Evolutionary conservation across 192 early-diverging fungal genomes (phyloP), one percentile per base, ranked within the genome.

Genomic region (Coemansia sp.): DNA sequence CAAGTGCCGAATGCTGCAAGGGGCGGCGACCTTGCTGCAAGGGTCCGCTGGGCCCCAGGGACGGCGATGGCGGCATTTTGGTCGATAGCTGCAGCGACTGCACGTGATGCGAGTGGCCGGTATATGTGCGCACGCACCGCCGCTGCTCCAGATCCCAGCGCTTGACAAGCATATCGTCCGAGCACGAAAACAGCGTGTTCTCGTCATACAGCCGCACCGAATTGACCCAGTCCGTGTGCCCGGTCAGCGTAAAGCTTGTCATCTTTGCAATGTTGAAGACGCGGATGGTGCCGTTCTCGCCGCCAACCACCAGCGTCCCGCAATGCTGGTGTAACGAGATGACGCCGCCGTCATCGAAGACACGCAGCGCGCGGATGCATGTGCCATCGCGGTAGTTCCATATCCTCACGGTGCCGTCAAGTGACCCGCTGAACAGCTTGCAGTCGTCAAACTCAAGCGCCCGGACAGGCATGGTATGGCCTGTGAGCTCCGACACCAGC

Each of bases 151-250:
- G 81, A 62, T 99, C 90, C 92, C 93, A 95, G 11, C 91, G 65
- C 73, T 89, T 87, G 30, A 91, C 82, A 2, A 91, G 92, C 44
- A 83, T 83, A 57, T 99, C 97, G 73, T 98, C 95, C 10, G 92
- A 93, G 40, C 90, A 92, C 1, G 92, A 93, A 10, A 98, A 84
- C 31, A 91, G 55, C 15, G 83, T 61, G 29, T 81, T 84, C 28
- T 86, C 76, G 59, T 87, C 84, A 47, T 82, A 85, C 33, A 98
- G 83, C 30, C 87, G 87, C 33, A 98, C 93, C 40, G 88, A 81
- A 74, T 98, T 98, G 48, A 98, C 92, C 88, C 91, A 90, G 70
- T 96, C 93, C 1, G 85, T 78, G 56, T 99, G 95, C 0, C 94
- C 97, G 15, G 74, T 83, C 19, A 98, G 77, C 1, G 85, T 86